These are phyloP conservation scores for Vaccinium macrocarpon DNA, from an alignment of 148 eudicot species.

Conservation along the genomic window DNA sequence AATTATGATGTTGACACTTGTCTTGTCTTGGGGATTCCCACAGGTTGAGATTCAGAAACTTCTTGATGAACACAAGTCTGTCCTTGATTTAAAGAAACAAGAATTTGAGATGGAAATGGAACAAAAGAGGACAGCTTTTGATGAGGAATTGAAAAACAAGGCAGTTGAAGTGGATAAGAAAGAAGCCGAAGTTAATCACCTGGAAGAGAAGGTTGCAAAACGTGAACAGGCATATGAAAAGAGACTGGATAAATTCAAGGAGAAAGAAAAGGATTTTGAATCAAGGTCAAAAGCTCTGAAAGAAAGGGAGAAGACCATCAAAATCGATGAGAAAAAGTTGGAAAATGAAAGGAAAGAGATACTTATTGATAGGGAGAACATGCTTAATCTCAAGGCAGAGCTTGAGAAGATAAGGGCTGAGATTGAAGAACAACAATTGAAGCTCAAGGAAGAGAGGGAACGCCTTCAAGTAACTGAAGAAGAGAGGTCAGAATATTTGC, in stretches of 20 bases:
- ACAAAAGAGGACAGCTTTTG: constrained; percentile 53
- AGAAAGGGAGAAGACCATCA: constrained; percentile 70
- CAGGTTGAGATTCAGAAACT: constrained; percentile 85
- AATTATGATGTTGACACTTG: background rate
- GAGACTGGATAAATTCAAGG: constrained; percentile 71
- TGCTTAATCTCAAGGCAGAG: constrained; percentile 57
- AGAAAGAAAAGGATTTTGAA: constrained; percentile 63
- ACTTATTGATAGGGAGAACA: constrained; percentile 47
- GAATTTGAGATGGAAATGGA: constrained; percentile 71
- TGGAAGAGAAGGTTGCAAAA: constrained; percentile 71
- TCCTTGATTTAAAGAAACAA: constrained; percentile 52
- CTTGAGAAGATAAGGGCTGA: constrained; percentile 57
- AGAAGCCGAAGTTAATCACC: constrained; percentile 69
- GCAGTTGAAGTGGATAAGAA: constrained; percentile 58
- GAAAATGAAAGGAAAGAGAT: constrained; percentile 69
- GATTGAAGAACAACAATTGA: constrained; percentile 49
- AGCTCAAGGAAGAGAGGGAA: constrained; percentile 60
- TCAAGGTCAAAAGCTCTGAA: constrained; percentile 56
- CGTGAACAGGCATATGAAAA: constrained; percentile 82
- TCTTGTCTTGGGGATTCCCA: constrained; percentile 15
- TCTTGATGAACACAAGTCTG: constrained; percentile 67
- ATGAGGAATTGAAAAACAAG: constrained; percentile 61
- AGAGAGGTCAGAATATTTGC: constrained; percentile 69
- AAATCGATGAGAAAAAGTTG: constrained; percentile 59
- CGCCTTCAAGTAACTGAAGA: constrained; percentile 78